Evolutionary conservation across 2,329 filamentous ascomycete species (phyloP).

Genomic region (Polychaeton citri): DNA sequence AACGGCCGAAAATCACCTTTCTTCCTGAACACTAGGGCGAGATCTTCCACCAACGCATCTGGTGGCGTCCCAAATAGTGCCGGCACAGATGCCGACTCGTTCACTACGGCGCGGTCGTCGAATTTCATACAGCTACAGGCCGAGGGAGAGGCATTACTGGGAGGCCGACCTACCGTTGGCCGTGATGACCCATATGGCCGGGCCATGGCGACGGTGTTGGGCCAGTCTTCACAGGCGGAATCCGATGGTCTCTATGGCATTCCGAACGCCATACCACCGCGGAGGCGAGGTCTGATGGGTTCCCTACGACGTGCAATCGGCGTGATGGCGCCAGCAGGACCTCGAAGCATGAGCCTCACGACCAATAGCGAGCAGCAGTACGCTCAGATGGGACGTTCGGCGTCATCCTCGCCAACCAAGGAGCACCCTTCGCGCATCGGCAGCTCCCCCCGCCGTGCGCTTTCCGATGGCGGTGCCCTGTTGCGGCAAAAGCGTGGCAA

Average conservation of each 20-base stretch:
- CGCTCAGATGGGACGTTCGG: not conserved
- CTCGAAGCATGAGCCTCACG: constrained; percentile 19
- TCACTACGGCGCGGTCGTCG: constrained; percentile 34
- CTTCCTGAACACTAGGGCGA: constrained; percentile 9
- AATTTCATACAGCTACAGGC: constrained; percentile 36
- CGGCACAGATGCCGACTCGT: constrained; percentile 32
- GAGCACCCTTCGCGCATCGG: constrained; percentile 3
- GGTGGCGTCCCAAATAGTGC: constrained; percentile 2
- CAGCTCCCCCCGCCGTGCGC: constrained; percentile 25
- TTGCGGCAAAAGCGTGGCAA: constrained; percentile 26
- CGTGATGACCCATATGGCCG: constrained; percentile 20
- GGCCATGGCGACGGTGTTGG: constrained; percentile 9
- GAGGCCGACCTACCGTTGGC: constrained; percentile 24
- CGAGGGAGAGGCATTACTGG: constrained; percentile 40
- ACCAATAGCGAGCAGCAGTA: not conserved
- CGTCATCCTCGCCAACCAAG: constrained; percentile 10
- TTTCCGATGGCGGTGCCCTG: constrained; percentile 31
- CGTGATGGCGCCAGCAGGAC: constrained; percentile 13
- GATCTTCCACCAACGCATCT: constrained; percentile 6
- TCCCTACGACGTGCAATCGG: constrained; percentile 19
- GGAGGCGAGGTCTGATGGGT: constrained; percentile 17
- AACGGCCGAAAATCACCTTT: constrained; percentile 25
- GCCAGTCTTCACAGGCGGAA: not conserved
- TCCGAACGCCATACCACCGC: constrained; percentile 1
- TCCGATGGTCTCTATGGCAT: not conserved